Evolutionary conservation across 176 grass and related monocot species (phyloP).

Genomic region (Aechmea fasciata): DNA sequence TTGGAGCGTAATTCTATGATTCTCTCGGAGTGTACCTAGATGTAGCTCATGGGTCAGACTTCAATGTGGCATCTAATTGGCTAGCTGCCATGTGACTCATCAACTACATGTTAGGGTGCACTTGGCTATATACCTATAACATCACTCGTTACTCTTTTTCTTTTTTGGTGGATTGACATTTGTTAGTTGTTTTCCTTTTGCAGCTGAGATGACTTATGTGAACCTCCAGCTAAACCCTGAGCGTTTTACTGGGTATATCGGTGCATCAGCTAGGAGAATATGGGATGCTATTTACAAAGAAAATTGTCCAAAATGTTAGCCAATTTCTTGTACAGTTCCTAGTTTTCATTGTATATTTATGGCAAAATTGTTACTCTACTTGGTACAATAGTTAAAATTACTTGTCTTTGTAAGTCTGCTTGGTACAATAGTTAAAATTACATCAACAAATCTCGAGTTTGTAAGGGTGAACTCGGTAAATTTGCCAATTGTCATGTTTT

Average conservation of each 20-base stretch:
- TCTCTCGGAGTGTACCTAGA: too few relatives aligned
- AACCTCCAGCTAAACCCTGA: constrained; percentile 93
- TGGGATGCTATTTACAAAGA: constrained; percentile 96
- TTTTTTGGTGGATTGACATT: constrained; percentile 16
- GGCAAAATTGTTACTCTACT: not conserved
- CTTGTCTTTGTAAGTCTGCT: not conserved
- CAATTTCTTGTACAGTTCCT: constrained; percentile 3
- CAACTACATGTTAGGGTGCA: too few relatives aligned
- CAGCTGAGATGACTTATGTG: constrained; percentile 92
- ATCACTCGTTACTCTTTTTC: not conserved
- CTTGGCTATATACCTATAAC: too few relatives aligned
- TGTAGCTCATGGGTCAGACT: too few relatives aligned
- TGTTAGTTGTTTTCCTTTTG: constrained; percentile 20
- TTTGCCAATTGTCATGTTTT: not conserved
- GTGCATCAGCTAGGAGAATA: constrained; percentile 77
- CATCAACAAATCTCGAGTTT: not conserved
- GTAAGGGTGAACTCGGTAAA: not conserved
- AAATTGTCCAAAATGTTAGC: constrained; percentile 94
- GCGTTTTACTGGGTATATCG: constrained; percentile 91
- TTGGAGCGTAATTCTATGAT: not conserved
- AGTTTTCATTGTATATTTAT: not conserved
- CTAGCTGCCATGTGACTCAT: too few relatives aligned
- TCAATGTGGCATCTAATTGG: too few relatives aligned
- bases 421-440: not conserved
- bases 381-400: not conserved